Evolutionary conservation across 768 basidiomycete genomes (phyloP), one percentile per base, ranked within the genome.

Genomic region (Leccinum sublutescens): DNA sequence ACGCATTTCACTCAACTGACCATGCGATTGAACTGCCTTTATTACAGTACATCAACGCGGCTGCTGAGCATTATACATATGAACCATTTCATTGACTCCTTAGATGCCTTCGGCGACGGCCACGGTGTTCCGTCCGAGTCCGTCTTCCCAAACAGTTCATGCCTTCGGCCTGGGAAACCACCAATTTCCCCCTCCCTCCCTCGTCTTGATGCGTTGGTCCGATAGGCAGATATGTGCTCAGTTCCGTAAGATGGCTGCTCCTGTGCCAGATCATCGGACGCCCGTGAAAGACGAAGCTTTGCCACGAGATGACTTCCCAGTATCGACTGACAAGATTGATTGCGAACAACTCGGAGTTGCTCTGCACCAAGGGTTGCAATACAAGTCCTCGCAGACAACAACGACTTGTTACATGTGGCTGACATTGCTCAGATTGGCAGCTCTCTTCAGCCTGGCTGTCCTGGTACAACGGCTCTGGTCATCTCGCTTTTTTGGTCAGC

Each of bases 381-480:
- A 21, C 17, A 43, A 45, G 29, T 49, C 40, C 5, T 36, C 31
- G 23, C 53, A 34, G 21, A 34, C 52, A 7, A 45, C 4, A 9
- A 50, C 5, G 14, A 29, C 36, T 7, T 27, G 17, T 17, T 33
- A 11, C 5, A 38, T 25, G 33, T 43, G 50, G 14, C 4, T 61
- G 23, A 33, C 11, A 33, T 33, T 33, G 31, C 31, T 33, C 11
- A 56, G 33, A 31, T 33, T 66, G 21, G 49, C 25, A 0, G 33
- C 60, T 31, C 29, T 64, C 23, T 56, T 72, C 54, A 15, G 48
- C 38, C 19, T 67, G 50, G 54, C 49, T 1, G 11, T 69, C 34
- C 15, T 61, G 3, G 27, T 40, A 1, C 52, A 52, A 12, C 55
- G 17, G n/a, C 52, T 58, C 48, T 72, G 54, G 55, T 34, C 56